phyloP scores from a whole-genome alignment of 2,329 filamentous ascomycete genomes.

The Fusarium sp. region DNA sequence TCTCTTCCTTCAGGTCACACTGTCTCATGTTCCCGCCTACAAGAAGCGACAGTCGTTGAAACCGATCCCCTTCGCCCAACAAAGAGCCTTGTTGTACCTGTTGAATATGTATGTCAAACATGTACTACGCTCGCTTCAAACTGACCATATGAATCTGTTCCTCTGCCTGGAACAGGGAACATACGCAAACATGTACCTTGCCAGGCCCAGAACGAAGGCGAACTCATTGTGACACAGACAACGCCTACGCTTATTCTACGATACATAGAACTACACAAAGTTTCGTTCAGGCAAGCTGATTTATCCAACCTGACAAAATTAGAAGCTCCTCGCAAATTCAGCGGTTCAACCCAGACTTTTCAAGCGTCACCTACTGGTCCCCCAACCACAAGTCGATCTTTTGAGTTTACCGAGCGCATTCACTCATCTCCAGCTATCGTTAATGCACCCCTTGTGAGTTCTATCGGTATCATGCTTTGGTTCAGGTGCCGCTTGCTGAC shows the following conservation, averaged over 20 bases:
- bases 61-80: fast-evolving
- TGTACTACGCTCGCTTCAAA: too few relatives aligned
- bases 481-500: neutral
- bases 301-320: too few relatives aligned
- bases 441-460: neutral
- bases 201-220: neutral
- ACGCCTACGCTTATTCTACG: too few relatives aligned
- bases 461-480: fast-evolving
- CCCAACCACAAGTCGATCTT: fast-evolving
- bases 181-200: neutral
- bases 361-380: neutral
- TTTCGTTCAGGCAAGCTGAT: too few relatives aligned
- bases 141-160: neutral
- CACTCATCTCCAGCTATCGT: fast-evolving
- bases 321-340: too few relatives aligned
- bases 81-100: neutral
- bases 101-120: too few relatives aligned
- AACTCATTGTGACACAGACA: too few relatives aligned
- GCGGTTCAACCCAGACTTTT: neutral
- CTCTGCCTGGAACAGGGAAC: neutral
- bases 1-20: neutral
- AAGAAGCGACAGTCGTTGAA: neutral
- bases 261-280: too few relatives aligned
- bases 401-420: fast-evolving
- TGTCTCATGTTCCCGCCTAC: neutral